Evolutionary conservation across 352 stramenopile genomes (phyloP).

Genomic region (Phytophthora hibernalis): DNA sequence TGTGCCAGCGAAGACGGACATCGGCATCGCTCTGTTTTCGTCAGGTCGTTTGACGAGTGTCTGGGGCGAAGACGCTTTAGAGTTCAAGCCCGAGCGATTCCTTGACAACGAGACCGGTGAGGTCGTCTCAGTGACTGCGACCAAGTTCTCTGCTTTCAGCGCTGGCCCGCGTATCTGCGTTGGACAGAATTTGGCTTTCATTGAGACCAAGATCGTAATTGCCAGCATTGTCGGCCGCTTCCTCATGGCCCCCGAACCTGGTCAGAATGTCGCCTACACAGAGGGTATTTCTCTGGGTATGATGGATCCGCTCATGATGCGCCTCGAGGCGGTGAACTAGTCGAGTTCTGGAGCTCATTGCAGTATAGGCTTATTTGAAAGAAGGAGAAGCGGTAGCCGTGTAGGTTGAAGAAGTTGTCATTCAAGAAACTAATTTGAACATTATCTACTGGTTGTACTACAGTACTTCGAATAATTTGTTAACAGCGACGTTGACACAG

Average conservation of each 20-base stretch:
- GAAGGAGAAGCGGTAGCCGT: not conserved
- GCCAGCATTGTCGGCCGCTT: constrained; percentile 57
- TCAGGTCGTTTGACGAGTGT: constrained; percentile 51
- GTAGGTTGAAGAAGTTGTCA: constrained; percentile 6
- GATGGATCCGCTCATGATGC: constrained; percentile 43
- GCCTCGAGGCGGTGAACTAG: constrained; percentile 17
- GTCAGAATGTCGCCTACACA: constrained; percentile 72
- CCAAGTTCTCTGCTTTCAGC: constrained; percentile 63
- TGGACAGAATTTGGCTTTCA: constrained; percentile 53
- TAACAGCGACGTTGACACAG: too few species aligned
- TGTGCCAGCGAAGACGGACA: constrained; percentile 37
- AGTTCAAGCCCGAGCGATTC: constrained; percentile 62
- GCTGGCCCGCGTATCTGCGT: constrained; percentile 61
- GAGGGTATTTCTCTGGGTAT: constrained; percentile 66
- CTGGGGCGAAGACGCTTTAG: constrained; percentile 51
- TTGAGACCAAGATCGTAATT: constrained; percentile 72
- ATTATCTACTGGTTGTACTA: too few species aligned
- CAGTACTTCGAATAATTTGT: too few species aligned
- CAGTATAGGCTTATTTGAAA: not conserved
- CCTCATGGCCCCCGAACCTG: constrained; percentile 51
- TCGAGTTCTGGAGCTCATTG: not conserved
- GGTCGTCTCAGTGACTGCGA: constrained; percentile 38
- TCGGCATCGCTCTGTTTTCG: constrained; percentile 48
- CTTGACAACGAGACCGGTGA: constrained; percentile 41
- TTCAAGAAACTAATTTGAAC: constrained; percentile 18